phyloP scores from a whole-genome alignment of 2,329 filamentous ascomycete species.

The Penicillium palitans region DNA sequence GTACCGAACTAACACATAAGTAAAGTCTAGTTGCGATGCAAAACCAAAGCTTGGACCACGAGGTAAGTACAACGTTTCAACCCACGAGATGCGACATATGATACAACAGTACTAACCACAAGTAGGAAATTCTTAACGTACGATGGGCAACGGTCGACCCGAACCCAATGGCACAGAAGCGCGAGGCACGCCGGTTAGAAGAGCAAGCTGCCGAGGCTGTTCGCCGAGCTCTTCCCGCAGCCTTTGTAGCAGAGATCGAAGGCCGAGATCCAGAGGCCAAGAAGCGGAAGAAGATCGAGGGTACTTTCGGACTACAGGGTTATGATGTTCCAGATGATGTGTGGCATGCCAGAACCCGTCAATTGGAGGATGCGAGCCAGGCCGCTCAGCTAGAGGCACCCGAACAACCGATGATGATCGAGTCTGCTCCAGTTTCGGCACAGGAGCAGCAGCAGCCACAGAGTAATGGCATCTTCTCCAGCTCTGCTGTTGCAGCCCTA shows the following conservation, averaged over 20 bases:
- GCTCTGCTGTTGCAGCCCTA: constrained; percentile 76
- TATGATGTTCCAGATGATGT: constrained; percentile 94
- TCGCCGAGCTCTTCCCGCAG: constrained; percentile 78
- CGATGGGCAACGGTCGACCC: constrained; percentile 96
- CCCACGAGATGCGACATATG: not conserved
- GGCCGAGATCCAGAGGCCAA: constrained; percentile 82
- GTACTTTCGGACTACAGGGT: constrained; percentile 81
- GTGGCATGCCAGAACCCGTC: constrained; percentile 80
- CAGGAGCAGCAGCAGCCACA: constrained; percentile 34
- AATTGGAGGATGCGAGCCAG: constrained; percentile 63
- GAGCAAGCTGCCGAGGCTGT: constrained; percentile 97
- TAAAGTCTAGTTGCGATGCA: constrained; percentile 80
- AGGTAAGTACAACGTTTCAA: constrained; percentile 1
- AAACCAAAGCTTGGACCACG: constrained; percentile 86
- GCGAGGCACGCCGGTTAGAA: constrained; percentile 84
- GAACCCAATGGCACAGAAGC: constrained; percentile 89
- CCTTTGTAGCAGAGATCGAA: constrained; percentile 91
- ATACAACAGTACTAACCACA: not conserved
- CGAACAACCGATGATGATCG: constrained; percentile 49
- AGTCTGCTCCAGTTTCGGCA: constrained; percentile 40
- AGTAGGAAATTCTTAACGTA: constrained; percentile 82
- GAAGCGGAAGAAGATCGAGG: constrained; percentile 87
- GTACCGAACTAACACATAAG: not conserved
- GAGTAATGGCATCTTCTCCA: constrained; percentile 72
- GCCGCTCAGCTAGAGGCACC: constrained; percentile 59